Conservation (phyloP, 1,284 basidiomycete genomes). For the Fomitopsis palustris region DNA sequence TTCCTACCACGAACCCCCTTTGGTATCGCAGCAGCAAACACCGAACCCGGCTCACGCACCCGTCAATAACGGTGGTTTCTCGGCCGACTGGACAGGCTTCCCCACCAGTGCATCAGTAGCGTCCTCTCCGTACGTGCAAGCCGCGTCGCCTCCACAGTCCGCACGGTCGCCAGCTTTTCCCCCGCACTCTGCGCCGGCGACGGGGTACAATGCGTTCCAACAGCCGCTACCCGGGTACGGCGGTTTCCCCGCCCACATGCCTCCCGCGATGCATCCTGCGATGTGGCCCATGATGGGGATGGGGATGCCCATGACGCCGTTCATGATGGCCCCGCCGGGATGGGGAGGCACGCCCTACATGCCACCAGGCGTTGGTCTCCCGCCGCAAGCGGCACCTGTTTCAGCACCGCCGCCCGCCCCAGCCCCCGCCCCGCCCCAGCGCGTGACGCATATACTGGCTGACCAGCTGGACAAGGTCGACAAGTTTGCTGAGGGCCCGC, state of each 20-base stretch:
- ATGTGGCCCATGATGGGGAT: slow-evolving; percentile 1
- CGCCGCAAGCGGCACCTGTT: slow-evolving; percentile 5
- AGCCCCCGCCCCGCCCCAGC: slow-evolving; percentile 10
- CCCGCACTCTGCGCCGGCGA: slow-evolving; percentile 16
- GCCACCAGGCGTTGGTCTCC: slow-evolving; percentile 8
- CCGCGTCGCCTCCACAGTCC: background rate
- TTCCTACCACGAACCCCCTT: slow-evolving; percentile 28
- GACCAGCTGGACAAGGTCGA: slow-evolving; percentile 22
- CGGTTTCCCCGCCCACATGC: slow-evolving; percentile 5
- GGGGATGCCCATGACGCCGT: slow-evolving; percentile 13
- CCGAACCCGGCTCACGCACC: slow-evolving; percentile 18
- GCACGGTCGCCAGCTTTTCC: slow-evolving; percentile 10
- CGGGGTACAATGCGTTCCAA: slow-evolving; percentile 19
- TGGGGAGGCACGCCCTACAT: slow-evolving; percentile 8
- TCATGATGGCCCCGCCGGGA: background rate
- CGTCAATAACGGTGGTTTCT: slow-evolving; percentile 17
- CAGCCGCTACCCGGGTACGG: slow-evolving; percentile 12
- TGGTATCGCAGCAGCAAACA: slow-evolving; percentile 12
- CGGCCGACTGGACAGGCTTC: slow-evolving; percentile 26
- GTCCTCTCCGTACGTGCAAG: slow-evolving; percentile 13
- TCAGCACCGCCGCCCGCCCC: background rate
- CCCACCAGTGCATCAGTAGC: slow-evolving; percentile 12
- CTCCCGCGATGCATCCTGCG: slow-evolving; percentile 2
- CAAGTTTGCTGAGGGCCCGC: slow-evolving; percentile 24
- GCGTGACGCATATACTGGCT: slow-evolving; percentile 12